phyloP scores from a whole-genome alignment of 208 protist species.

The Leishmania martiniquensis region DNA sequence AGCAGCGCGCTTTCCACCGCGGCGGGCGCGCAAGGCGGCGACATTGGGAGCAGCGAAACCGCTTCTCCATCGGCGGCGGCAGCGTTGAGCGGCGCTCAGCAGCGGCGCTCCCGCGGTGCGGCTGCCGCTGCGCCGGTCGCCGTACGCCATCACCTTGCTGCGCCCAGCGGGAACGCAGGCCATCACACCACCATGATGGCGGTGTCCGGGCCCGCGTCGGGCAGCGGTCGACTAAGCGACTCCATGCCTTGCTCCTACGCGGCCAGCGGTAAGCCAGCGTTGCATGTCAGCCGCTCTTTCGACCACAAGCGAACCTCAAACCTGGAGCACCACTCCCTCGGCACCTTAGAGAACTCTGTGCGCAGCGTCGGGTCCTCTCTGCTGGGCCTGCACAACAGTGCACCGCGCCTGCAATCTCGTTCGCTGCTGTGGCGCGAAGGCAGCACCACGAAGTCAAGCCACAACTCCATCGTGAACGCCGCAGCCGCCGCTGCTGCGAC shows the following conservation, averaged over 20 bases:
- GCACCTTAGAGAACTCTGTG: slow-evolving; percentile 20
- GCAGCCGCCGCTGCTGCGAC: not conserved
- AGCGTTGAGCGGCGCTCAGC: not conserved
- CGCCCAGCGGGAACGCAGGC: not conserved
- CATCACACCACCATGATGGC: not conserved
- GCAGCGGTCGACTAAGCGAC: slow-evolving; percentile 8
- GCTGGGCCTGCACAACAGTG: not conserved
- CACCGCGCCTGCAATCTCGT: slow-evolving; percentile 1
- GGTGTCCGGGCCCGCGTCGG: not conserved
- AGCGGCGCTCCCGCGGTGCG: slow-evolving; percentile 2
- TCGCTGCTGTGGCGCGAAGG: slow-evolving; percentile 15
- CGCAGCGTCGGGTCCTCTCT: slow-evolving; percentile 24
- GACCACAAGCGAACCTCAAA: slow-evolving; percentile 39
- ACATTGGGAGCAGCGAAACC: not conserved
- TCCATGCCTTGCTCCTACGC: slow-evolving; percentile 22
- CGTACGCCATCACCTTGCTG: not conserved
- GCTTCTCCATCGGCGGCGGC: not conserved
- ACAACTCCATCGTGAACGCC: slow-evolving; percentile 11
- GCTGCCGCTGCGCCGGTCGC: not conserved
- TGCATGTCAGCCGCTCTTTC: slow-evolving; percentile 34
- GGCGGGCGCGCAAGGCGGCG: not conserved
- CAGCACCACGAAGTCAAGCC: slow-evolving; percentile 10
- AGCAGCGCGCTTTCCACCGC: not conserved
- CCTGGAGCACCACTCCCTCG: slow-evolving; percentile 26
- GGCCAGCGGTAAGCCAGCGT: slow-evolving; percentile 19